phyloP scores from a whole-genome alignment of 2,329 filamentous ascomycete genomes.

The Aspergillus ruber region DNA sequence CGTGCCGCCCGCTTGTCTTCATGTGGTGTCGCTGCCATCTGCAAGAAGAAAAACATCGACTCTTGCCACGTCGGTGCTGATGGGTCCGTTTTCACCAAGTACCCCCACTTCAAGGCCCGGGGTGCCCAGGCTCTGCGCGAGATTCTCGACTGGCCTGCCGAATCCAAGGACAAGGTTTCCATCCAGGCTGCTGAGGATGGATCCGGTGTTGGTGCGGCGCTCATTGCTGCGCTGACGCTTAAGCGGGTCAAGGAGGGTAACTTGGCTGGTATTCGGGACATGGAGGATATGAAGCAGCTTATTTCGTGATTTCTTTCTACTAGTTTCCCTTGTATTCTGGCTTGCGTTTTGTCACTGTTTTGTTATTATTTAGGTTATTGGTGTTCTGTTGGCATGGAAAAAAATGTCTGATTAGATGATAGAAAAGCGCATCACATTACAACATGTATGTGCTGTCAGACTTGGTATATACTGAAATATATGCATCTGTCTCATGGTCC shows the following conservation, averaged over 20 bases:
- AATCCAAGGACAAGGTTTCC: conserved; percentile 80
- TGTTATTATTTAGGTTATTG: no score
- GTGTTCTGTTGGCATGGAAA: no score
- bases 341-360: no score
- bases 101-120: conserved; percentile 93
- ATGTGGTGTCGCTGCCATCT: conserved; percentile 92
- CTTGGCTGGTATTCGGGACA: conserved; percentile 51
- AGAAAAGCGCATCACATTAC: no score
- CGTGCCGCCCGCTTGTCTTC: conserved; percentile 87
- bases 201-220: conserved; percentile 88
- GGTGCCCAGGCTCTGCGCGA: conserved; percentile 85
- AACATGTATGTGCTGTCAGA: no score
- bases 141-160: conserved; percentile 87
- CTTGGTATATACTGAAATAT: no score
- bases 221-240: conserved; percentile 72
- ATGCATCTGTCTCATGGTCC: no score
- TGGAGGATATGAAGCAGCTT: conserved; percentile 31
- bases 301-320: conserved; percentile 9
- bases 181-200: conserved; percentile 90
- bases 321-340: not conserved
- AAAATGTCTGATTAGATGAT: not conserved
- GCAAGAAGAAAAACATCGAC: conserved; percentile 88
- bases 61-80: conserved; percentile 92
- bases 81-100: conserved; percentile 98
- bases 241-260: conserved; percentile 58